Base-by-base conservation (phyloP, 805 yeast genomes). In the Starmera caribaea region DNA sequence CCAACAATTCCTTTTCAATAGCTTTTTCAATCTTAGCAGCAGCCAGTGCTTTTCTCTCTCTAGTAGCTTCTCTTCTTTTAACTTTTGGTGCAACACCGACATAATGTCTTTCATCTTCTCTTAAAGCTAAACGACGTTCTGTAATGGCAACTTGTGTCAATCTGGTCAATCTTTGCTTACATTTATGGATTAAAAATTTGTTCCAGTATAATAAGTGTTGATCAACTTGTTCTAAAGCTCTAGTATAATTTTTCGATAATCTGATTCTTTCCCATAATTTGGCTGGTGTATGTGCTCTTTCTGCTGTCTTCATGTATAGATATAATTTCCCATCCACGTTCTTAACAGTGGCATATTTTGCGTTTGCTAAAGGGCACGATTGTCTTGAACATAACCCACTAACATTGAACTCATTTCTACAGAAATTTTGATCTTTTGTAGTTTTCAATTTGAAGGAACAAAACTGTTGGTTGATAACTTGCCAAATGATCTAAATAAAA, bases 1-100 rank as follows among this genome's bases (percentile, higher is more conserved):
- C 96, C 55, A 92, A 71, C 48, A 92, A 73, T 63, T 92, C 98
- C 65, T 87, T 87, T 63, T 92, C 98, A 51, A 92, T 92, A 12
- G 96, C 88, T 65, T 86, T 87, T 60, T 92, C 98, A 50, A 92
- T 86, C 69, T 84, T 85, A 21, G 98, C 98, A 32, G 98, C 97
- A 17, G 86, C 86, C 45, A 92, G 69, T 0, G 98, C 98, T 66
- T 92, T 92, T 62, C 98, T 75, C 65, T 92, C 98, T 62, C 98
- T 76, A 45, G 86, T 83, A 51, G 79, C 80, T 63, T 92, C 98
- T 66, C 97, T 81, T 66, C 96, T 76, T 67, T 82, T 86, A 34
- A 92, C 96, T 70, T 92, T 92, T 46, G 88, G 95, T 53, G 89
- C 88, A 31, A 84, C 78, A 34, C 96, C 95, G 35, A 89, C 96